A percentile compares a stretch with the other conserved stretches of the same genome.
phyloP scores from a whole-genome alignment of 2,329 filamentous ascomycete species.

The Sporothrix humicola region DNA sequence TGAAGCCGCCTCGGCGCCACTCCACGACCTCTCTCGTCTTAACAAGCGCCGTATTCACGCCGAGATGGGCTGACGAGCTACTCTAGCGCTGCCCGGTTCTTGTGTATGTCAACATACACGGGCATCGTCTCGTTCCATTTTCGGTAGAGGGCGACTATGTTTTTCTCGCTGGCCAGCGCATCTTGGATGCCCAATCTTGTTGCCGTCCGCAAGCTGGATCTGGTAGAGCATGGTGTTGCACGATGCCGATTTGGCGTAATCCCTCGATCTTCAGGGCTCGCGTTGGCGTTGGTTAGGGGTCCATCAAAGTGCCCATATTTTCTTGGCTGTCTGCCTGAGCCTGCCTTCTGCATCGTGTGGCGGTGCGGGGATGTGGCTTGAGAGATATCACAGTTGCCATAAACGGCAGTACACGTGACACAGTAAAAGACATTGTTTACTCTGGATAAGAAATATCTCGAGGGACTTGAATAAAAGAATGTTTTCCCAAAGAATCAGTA shows the following conservation, averaged over 20 bases:
- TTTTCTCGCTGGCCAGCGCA: constrained; percentile 21
- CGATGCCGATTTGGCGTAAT: neutral
- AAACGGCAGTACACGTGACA: too few relatives aligned
- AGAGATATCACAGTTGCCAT: too few relatives aligned
- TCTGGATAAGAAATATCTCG: too few relatives aligned
- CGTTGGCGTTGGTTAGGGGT: neutral
- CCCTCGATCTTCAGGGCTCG: neutral
- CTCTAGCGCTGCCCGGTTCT: constrained; percentile 12
- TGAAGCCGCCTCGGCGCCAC: constrained; percentile 24
- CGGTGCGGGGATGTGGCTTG: too few relatives aligned
- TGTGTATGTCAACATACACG: constrained; percentile 34
- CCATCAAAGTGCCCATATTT: too few relatives aligned
- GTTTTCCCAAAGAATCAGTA: too few relatives aligned
- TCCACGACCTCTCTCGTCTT: neutral
- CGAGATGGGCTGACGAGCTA: constrained; percentile 17
- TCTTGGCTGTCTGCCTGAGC: too few relatives aligned
- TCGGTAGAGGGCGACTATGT: neutral
- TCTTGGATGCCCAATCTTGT: neutral
- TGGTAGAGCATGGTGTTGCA: neutral
- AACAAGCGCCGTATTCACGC: neutral
- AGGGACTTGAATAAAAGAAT: too few relatives aligned
- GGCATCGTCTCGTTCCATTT: constrained; percentile 4
- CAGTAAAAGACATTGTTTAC: too few relatives aligned
- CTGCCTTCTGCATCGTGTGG: too few relatives aligned
- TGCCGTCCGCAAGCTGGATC: neutral